These are phyloP conservation scores for Colletotrichum sp. DNA, from an alignment of 2,329 filamentous ascomycete genomes.

Conservation along the genomic window DNA sequence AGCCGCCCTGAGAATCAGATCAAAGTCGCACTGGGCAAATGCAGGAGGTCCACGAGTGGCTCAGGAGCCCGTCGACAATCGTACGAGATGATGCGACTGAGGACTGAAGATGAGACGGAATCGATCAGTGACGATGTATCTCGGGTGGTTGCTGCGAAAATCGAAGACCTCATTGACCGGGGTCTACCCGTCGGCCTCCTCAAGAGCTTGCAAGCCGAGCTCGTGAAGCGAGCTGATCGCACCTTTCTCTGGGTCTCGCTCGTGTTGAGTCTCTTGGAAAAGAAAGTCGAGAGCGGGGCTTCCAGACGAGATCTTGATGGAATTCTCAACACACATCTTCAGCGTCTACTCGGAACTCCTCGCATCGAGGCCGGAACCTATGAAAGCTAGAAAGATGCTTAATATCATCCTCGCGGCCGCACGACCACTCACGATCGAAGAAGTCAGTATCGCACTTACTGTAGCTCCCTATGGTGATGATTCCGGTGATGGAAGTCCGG, in stretches of 20 bases:
- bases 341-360: conserved; percentile 22
- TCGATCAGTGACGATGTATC: conserved; percentile 21
- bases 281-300: conserved; percentile 11
- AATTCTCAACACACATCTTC: conserved; percentile 21
- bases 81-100: conserved; percentile 12
- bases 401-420: conserved; percentile 19
- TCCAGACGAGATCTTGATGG: conserved; percentile 16
- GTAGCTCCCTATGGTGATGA: background rate
- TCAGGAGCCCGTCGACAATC: background rate
- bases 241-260: conserved; percentile 27
- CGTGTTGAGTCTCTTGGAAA: conserved; percentile 20
- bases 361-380: background rate
- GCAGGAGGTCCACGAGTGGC: background rate
- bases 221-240: conserved; percentile 21
- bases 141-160: conserved; percentile 13
- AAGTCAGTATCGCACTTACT: conserved; percentile 23
- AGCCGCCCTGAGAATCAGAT: conserved; percentile 24
- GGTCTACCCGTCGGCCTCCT: conserved; percentile 11
- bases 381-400: conserved; percentile 20
- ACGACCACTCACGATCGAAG: conserved; percentile 20
- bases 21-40: conserved; percentile 18
- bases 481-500: background rate
- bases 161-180: conserved; percentile 17
- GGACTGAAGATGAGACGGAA: conserved; percentile 21
- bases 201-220: conserved; percentile 2